These are phyloP conservation scores for Raffaelea arxii DNA, from an alignment of 2,329 filamentous ascomycete genomes.

Conservation along the genomic window DNA sequence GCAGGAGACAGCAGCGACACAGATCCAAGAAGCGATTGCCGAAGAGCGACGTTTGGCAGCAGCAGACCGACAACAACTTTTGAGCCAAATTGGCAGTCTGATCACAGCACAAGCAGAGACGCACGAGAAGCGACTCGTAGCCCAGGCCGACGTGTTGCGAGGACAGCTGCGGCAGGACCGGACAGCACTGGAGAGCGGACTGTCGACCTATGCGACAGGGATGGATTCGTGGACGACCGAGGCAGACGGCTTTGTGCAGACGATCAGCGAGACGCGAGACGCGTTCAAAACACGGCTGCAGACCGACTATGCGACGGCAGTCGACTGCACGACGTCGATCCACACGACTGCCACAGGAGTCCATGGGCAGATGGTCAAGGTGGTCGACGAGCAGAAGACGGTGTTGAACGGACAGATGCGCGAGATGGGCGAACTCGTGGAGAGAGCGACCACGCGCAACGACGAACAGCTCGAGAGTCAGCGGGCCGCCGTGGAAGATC, in stretches of 20 bases:
- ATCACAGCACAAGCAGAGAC: constrained; percentile 63
- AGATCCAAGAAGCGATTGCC: constrained; percentile 59
- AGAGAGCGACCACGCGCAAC: constrained; percentile 72
- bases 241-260: constrained; percentile 59
- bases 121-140: constrained; percentile 62
- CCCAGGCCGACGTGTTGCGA: constrained; percentile 52
- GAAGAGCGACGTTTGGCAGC: constrained; percentile 68
- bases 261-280: constrained; percentile 65
- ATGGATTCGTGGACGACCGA: constrained; percentile 68
- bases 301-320: constrained; percentile 72
- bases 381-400: constrained; percentile 80
- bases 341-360: constrained; percentile 77
- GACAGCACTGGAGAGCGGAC: constrained; percentile 53
- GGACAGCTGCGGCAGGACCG: constrained; percentile 56
- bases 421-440: constrained; percentile 82
- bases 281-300: constrained; percentile 72
- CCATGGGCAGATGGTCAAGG: constrained; percentile 79
- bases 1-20: constrained; percentile 55
- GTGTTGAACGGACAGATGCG: constrained; percentile 85
- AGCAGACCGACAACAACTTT: constrained; percentile 62
- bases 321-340: constrained; percentile 73
- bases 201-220: constrained; percentile 55
- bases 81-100: constrained; percentile 68
- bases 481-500: constrained; percentile 49
- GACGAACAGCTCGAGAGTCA: constrained; percentile 65